These are phyloP conservation scores for Tuber calosporum DNA, from an alignment of 495 filamentous ascomycete genomes.

Conservation along the genomic window DNA sequence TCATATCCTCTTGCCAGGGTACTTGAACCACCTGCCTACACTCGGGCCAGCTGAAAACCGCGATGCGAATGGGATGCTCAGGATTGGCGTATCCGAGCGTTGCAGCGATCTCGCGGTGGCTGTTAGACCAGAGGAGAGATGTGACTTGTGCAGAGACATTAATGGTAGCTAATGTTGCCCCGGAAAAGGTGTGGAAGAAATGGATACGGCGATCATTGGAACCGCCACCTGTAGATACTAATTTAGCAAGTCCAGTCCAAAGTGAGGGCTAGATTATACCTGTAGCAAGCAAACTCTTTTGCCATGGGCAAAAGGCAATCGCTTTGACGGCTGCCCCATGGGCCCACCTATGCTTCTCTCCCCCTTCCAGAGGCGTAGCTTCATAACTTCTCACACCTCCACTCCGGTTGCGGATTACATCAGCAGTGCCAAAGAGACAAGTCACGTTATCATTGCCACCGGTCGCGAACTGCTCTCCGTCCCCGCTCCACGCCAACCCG, in stretches of 20 bases:
- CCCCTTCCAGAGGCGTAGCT: slow-evolving; percentile 43
- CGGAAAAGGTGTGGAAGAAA: slow-evolving; percentile 84
- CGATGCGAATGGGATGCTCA: slow-evolving; percentile 83
- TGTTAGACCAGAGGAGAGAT: slow-evolving; percentile 81
- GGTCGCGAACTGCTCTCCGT: slow-evolving; percentile 70
- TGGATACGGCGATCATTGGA: slow-evolving; percentile 92
- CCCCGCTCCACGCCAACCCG: slow-evolving; percentile 77
- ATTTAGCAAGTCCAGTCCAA: neutral
- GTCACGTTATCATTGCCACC: slow-evolving; percentile 90
- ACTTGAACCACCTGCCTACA: slow-evolving; percentile 83
- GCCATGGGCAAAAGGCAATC: slow-evolving; percentile 96
- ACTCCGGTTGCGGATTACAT: slow-evolving; percentile 48
- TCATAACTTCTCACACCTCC: slow-evolving; percentile 21
- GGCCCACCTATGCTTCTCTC: slow-evolving; percentile 63
- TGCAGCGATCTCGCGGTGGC: slow-evolving; percentile 76
- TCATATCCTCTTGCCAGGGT: slow-evolving; percentile 76
- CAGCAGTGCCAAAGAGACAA: slow-evolving; percentile 65
- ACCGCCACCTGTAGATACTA: slow-evolving; percentile 58
- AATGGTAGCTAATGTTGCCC: slow-evolving; percentile 80
- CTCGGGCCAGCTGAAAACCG: slow-evolving; percentile 91
- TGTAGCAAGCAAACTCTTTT: slow-evolving; percentile 75
- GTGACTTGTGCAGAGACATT: slow-evolving; percentile 91
- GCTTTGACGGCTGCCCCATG: slow-evolving; percentile 92
- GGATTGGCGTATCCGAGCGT: slow-evolving; percentile 95
- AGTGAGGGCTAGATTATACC: slow-evolving; percentile 20